Percentiles rank a stretch among this genome's conserved stretches.
phyloP scores from a whole-genome alignment of 163 green algal genomes.

The Chlorella variabilis region DNA sequence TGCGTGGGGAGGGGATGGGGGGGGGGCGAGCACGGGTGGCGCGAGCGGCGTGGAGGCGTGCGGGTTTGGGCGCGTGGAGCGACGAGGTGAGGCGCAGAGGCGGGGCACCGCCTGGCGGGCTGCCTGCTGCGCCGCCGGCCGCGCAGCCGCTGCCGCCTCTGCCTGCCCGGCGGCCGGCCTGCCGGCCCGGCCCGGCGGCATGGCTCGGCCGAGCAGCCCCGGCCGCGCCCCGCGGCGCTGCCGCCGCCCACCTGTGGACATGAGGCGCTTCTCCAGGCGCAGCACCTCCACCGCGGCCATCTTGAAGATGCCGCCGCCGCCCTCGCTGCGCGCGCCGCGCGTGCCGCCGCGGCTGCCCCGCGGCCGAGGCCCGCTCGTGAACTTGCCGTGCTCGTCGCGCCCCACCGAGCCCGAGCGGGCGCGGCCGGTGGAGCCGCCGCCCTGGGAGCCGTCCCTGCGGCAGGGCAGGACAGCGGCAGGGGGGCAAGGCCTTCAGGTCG shows the following conservation, averaged over 20 bases:
- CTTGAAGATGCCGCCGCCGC: constrained; percentile 76
- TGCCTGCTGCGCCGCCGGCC: no score
- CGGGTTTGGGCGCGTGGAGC: not conserved
- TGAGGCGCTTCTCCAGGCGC: constrained; percentile 60
- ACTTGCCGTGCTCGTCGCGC: constrained; percentile 37
- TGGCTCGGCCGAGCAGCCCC: no score
- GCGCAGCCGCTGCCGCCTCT: no score
- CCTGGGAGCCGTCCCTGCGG: constrained; percentile 18
- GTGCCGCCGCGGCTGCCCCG: not conserved
- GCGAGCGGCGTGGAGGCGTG: not conserved
- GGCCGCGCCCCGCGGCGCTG: no score
- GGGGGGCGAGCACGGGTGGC: not conserved
- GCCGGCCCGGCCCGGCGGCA: no score
- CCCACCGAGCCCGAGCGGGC: constrained; percentile 14
- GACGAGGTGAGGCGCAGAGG: no score
- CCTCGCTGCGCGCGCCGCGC: constrained; percentile 10
- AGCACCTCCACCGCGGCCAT: constrained; percentile 65
- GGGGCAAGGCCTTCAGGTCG: not conserved
- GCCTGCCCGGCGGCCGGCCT: no score
- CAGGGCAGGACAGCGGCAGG: not conserved
- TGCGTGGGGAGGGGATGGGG: not conserved
- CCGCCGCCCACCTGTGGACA: constrained; percentile 63
- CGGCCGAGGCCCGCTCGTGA: constrained; percentile 4
- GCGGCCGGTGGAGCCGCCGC: not conserved
- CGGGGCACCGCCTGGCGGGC: no score